Conservation (phyloP, 139 green algal species). For the Chlorella sp. region DNA sequence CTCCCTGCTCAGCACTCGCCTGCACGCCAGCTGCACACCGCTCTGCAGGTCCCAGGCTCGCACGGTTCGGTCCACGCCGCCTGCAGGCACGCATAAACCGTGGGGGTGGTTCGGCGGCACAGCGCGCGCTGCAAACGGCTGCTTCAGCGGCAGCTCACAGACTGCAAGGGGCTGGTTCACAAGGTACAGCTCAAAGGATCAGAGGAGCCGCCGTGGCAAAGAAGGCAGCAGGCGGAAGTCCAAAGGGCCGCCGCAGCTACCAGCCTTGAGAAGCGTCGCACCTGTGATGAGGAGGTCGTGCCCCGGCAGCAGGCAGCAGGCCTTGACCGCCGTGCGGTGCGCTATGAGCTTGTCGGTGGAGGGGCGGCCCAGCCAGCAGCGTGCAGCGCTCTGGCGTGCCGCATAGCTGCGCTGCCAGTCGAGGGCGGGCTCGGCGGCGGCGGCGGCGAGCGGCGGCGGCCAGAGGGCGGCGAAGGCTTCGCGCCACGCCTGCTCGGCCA, state of each 20-base stretch:
- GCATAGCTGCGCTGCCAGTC: slow-evolving; percentile 1
- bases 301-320: slow-evolving; percentile 53
- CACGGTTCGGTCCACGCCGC: slow-evolving; percentile 70
- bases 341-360: slow-evolving; percentile 61
- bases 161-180: too few species aligned
- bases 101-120: too few species aligned
- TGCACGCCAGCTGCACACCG: slow-evolving; percentile 56
- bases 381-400: neutral
- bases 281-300: slow-evolving; percentile 66
- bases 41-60: slow-evolving; percentile 68
- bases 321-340: slow-evolving; percentile 49
- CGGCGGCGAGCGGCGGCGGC: neutral
- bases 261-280: too few species aligned
- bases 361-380: slow-evolving; percentile 50
- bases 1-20: neutral
- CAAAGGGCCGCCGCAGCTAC: neutral
- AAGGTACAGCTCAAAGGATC: too few species aligned
- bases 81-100: slow-evolving; percentile 48
- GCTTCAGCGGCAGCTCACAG: too few species aligned
- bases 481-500: neutral
- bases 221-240: neutral
- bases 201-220: neutral
- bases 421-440: too few species aligned
- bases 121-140: too few species aligned
- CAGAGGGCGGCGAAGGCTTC: neutral